Conservation (phyloP, 208 protist species). For the Leishmania lainsoni region DNA sequence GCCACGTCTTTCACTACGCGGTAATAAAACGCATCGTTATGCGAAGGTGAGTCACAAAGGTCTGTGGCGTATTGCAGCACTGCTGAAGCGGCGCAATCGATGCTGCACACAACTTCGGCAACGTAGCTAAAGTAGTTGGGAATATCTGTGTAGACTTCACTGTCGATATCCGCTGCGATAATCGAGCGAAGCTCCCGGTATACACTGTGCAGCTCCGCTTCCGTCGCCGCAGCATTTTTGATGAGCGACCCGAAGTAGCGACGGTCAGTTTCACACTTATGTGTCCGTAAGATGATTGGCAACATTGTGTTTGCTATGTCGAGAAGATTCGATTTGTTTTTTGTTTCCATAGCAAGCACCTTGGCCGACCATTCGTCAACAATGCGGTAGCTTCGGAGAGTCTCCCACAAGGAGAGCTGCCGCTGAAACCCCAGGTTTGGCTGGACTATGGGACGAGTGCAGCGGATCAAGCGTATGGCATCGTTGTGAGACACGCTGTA, state of each 20-base stretch:
- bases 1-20: conserved; percentile 58
- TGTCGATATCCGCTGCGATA: conserved; percentile 47
- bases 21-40: conserved; percentile 71
- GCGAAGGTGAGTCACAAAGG: conserved; percentile 28
- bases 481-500: conserved; percentile 48
- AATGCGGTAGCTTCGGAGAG: conserved; percentile 48
- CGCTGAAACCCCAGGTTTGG: conserved; percentile 79
- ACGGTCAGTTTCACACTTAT: conserved; percentile 60
- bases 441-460: conserved; percentile 55
- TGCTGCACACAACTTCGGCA: conserved; percentile 61
- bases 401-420: conserved; percentile 70
- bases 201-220: conserved; percentile 29
- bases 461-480: conserved; percentile 61
- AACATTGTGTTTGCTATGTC: conserved; percentile 42
- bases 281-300: conserved; percentile 45
- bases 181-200: conserved; percentile 45
- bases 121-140: conserved; percentile 82
- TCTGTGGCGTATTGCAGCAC: conserved; percentile 22
- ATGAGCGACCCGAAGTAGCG: conserved; percentile 63
- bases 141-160: conserved; percentile 77
- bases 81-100: conserved; percentile 35
- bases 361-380: conserved; percentile 56
- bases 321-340: conserved; percentile 34
- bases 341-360: conserved; percentile 52
- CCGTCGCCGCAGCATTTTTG: conserved; percentile 13